Evolutionary conservation across 495 filamentous ascomycete species (phyloP).

Genomic region (Penicillium nucicola): DNA sequence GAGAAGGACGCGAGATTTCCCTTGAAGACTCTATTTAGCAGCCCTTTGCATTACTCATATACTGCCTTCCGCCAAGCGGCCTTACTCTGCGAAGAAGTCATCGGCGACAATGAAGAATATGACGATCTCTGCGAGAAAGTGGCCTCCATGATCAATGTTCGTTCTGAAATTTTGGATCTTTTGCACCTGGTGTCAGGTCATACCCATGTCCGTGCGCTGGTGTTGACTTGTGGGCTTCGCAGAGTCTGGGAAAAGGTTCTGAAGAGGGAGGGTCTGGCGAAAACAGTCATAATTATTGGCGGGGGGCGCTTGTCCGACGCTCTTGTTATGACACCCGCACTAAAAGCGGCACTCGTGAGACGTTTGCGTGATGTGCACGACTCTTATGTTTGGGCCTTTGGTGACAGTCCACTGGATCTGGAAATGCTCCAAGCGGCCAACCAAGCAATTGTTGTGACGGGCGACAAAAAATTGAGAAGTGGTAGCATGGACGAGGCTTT

Average conservation of each 20-base stretch:
- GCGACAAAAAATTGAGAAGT: slow-evolving; percentile 48
- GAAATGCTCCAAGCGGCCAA: slow-evolving; percentile 55
- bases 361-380: slow-evolving; percentile 32
- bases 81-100: slow-evolving; percentile 52
- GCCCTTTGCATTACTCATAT: slow-evolving; percentile 45
- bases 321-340: slow-evolving; percentile 48
- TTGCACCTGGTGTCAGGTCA: slow-evolving; percentile 34
- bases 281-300: slow-evolving; percentile 51
- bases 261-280: slow-evolving; percentile 38
- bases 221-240: slow-evolving; percentile 57
- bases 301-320: slow-evolving; percentile 50
- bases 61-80: slow-evolving; percentile 54
- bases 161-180: slow-evolving; percentile 48
- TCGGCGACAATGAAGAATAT: slow-evolving; percentile 36
- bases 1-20: slow-evolving; percentile 13
- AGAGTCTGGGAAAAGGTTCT: slow-evolving; percentile 58
- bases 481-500: slow-evolving; percentile 54
- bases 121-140: slow-evolving; percentile 46
- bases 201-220: slow-evolving; percentile 45
- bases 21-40: slow-evolving; percentile 49
- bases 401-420: slow-evolving; percentile 60
- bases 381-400: slow-evolving; percentile 56
- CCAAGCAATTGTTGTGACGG: slow-evolving; percentile 57
- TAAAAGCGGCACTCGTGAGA: slow-evolving; percentile 50
- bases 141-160: slow-evolving; percentile 40